Conservation (phyloP, 768 basidiomycete genomes). For the Phylloporus arenicola region DNA sequence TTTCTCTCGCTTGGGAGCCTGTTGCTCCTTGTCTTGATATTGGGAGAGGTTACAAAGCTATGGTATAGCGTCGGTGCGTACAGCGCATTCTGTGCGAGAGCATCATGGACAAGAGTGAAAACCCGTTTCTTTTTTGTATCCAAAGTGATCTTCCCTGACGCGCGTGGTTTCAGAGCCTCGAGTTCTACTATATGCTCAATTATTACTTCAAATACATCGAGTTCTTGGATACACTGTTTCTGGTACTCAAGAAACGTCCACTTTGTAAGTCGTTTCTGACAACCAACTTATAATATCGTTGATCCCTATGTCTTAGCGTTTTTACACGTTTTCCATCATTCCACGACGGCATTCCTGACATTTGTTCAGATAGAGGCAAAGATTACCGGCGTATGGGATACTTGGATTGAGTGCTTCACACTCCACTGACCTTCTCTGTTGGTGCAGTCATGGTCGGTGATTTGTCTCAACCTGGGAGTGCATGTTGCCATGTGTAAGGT, state of each 20-base stretch:
- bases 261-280: conserved; percentile 52
- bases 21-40: conserved; percentile 70
- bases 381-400: conserved; percentile 65
- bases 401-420: not conserved
- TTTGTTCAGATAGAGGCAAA: conserved; percentile 86
- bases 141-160: conserved; percentile 2
- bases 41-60: conserved; percentile 80
- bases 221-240: conserved; percentile 90
- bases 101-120: conserved; percentile 80
- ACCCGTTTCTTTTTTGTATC: conserved; percentile 11
- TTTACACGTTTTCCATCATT: conserved; percentile 96
- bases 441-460: conserved; percentile 82
- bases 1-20: conserved; percentile 78
- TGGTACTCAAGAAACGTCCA: conserved; percentile 95
- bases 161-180: conserved; percentile 54
- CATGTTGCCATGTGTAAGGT: conserved; percentile 94
- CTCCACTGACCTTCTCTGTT: conserved; percentile 2
- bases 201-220: conserved; percentile 97
- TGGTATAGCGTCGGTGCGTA: conserved; percentile 66
- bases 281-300: not conserved
- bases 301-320: conserved; percentile 53
- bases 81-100: conserved; percentile 63
- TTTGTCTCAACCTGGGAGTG: conserved; percentile 79
- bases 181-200: conserved; percentile 96
- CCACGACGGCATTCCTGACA: conserved; percentile 88